Conservation (phyloP, 345 rosid genomes). For the Euphorbia peplus region DNA sequence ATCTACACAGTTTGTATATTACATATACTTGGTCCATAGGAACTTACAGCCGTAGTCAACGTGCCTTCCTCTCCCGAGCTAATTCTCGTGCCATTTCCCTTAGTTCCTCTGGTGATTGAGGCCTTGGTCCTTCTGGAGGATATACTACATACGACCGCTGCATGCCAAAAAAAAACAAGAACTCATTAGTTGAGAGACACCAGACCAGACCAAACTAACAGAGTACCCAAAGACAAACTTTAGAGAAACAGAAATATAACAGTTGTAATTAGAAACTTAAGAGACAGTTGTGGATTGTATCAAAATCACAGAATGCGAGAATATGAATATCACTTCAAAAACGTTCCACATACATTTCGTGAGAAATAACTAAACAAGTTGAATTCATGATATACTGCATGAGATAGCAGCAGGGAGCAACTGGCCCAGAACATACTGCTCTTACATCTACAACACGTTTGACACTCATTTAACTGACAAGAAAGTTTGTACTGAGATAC, state of each 20-base stretch:
- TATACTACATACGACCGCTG: slow-evolving; percentile 54
- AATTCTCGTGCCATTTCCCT: slow-evolving; percentile 69
- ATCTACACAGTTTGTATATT: not conserved
- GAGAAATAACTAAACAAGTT: not conserved
- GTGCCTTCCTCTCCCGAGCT: slow-evolving; percentile 41
- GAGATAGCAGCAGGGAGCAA: not conserved
- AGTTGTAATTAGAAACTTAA: not conserved
- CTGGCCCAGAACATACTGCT: not conserved
- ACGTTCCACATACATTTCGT: not conserved
- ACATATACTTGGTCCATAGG: not conserved
- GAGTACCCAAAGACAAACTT: not conserved
- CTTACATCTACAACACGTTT: not conserved
- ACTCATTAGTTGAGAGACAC: not conserved
- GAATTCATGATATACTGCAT: not conserved
- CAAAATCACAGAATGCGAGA: not conserved
- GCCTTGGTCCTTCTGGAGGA: slow-evolving; percentile 50
- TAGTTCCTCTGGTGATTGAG: slow-evolving; percentile 62
- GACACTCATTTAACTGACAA: not conserved
- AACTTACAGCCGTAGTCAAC: slow-evolving; percentile 7
- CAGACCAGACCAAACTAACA: not conserved
- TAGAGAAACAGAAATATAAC: not conserved
- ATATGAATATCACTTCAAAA: not conserved
- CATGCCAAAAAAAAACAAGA: slow-evolving; percentile 19
- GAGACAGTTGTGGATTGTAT: not conserved
- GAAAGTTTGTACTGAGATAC: not conserved